phyloP scores from a whole-genome alignment of 306 rosid genomes.

The Prunus salicina region DNA sequence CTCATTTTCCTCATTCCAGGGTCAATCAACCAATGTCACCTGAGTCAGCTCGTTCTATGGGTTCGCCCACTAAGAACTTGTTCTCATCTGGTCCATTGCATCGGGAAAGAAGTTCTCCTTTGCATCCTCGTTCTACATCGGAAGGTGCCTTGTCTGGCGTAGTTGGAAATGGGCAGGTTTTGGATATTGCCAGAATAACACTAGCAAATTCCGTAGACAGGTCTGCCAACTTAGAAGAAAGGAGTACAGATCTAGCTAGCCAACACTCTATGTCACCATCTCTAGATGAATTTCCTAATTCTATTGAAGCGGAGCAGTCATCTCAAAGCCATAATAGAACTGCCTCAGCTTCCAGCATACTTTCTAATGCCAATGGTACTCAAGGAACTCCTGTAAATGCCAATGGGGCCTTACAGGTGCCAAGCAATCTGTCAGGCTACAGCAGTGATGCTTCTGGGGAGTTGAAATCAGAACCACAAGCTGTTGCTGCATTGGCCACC shows the following conservation, averaged over 20 bases:
- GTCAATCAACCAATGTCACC: constrained; percentile 54
- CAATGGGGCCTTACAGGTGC: constrained; percentile 39
- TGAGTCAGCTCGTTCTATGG: constrained; percentile 55
- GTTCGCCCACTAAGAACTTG: constrained; percentile 48
- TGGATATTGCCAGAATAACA: constrained; percentile 49
- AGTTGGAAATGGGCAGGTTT: constrained; percentile 46
- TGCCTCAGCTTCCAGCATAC: constrained; percentile 60
- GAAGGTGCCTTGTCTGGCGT: constrained; percentile 67
- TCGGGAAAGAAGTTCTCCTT: constrained; percentile 57
- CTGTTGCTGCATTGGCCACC: constrained; percentile 32
- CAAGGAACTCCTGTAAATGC: constrained; percentile 59
- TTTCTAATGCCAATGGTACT: constrained; percentile 39
- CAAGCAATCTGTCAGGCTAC: constrained; percentile 52
- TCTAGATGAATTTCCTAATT: constrained; percentile 49
- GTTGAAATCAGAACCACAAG: constrained; percentile 50
- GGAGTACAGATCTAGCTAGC: constrained; percentile 49
- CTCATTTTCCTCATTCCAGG: constrained; percentile 53
- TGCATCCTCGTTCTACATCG: constrained; percentile 74
- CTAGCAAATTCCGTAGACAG: constrained; percentile 55
- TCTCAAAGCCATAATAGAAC: constrained; percentile 57
- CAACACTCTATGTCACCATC: constrained; percentile 58
- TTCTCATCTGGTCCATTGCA: constrained; percentile 44
- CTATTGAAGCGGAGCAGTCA: constrained; percentile 40
- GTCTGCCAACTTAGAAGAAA: constrained; percentile 60
- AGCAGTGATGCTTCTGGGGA: constrained; percentile 69